Evolutionary conservation across 805 yeast genomes (phyloP), one percentile per base, ranked within the genome.

Genomic region (Metschnikowia continentalis): DNA sequence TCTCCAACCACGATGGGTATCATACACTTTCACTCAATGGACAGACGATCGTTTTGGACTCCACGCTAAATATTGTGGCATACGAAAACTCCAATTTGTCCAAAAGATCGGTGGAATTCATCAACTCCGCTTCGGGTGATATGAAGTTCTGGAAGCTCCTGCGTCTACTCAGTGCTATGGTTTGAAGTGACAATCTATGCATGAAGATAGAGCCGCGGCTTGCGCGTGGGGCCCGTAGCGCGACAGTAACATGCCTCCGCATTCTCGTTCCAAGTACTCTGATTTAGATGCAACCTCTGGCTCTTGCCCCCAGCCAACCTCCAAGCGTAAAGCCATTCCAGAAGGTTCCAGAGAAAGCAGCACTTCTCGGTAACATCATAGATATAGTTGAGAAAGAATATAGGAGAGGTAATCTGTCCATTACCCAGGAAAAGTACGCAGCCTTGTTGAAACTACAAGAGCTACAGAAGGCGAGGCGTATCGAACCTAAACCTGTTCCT

Each of bases 331-430:
- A 40, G n/a, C 35, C 43, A 30, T 15, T 8, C 3, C 10, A 35
- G 8, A 33, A 19, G 32, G 38, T n/a, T 5, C 23, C 41, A 15
- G 33, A 44, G 17, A 33, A 35, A 44, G 41, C 42, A 10, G 49
- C 23, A 17, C 49, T 54, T 23, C 47, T 54, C 19, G 32, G 48
- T 13, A 49, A 53, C 26, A 46, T 53, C 32, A 39, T 52, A 17
- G 57, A 56, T 47, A 50, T 73, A 44, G 74, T 74, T 14, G 67
- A 68, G 49, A 64, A 63, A 54, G 77, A 73, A 56, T 71, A 70
- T 48, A 57, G 61, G 46, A 65, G 55, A 42, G 78, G 78, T 10
- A 73, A 73, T 52, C 61, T 53, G 20, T 61, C 74, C 15, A 64
- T 73, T 10, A 70, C 76, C 5, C 58, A 63, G 39, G 76, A 71